These are phyloP conservation scores for Plasmodium falciparum DNA, from an alignment of 169 alveolate genomes.

Conservation along the genomic window DNA sequence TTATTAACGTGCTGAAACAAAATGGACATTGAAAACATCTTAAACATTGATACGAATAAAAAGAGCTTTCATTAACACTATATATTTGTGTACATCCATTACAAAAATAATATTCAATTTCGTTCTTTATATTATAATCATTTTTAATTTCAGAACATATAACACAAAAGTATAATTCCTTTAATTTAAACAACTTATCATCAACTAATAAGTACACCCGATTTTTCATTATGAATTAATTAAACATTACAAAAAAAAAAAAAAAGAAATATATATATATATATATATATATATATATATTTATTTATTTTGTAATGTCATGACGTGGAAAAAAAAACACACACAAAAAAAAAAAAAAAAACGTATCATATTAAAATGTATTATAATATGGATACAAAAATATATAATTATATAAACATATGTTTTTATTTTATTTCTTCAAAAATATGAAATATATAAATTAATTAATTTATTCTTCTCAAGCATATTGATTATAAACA, in stretches of 20 bases:
- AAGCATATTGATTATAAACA: no score
- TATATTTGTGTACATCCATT: constrained; percentile 71
- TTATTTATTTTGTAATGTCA: no score
- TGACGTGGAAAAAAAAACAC: no score
- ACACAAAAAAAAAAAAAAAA: no score
- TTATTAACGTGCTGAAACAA: constrained; percentile 37
- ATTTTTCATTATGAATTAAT: constrained; percentile 49
- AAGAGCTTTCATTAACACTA: constrained; percentile 28
- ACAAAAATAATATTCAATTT: constrained; percentile 63
- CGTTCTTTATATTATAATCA: constrained; percentile 58
- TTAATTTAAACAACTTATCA: constrained; percentile 62
- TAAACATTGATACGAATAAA: constrained; percentile 68
- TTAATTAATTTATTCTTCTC: no score
- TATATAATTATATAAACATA: no score
- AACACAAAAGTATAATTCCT: constrained; percentile 64
- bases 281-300: no score
- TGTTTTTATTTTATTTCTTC: no score
- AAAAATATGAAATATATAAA: no score
- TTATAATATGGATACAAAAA: no score
- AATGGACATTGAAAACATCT: constrained; percentile 71
- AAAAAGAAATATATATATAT: no score
- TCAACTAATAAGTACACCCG: constrained; percentile 45
- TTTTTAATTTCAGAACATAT: constrained; percentile 58
- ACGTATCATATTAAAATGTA: no score
- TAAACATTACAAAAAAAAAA: not conserved